Conservation (phyloP, 345 rosid species). For the Hypericum perforatum region DNA sequence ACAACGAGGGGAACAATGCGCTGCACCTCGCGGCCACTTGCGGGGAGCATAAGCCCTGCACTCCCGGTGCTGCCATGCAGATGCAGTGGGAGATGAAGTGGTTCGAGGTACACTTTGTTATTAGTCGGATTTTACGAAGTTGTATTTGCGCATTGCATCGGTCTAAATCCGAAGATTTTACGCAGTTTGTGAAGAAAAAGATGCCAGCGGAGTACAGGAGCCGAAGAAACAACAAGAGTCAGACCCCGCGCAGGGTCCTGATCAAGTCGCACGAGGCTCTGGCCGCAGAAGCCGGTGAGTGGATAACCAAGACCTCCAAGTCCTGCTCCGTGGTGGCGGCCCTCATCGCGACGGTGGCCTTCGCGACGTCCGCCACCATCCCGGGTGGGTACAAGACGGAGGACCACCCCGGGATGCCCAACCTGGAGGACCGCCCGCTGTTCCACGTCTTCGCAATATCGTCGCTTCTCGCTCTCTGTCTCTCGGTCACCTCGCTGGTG, state of each 20-base stretch:
- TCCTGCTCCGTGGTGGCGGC: constrained; percentile 11
- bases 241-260: constrained; percentile 2
- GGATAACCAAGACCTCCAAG: constrained; percentile 14
- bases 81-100: constrained; percentile 66
- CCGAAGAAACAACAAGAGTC: too few relatives aligned
- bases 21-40: constrained; percentile 42
- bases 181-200: too few relatives aligned
- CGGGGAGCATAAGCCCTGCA: constrained; percentile 36
- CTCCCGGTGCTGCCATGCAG: constrained; percentile 42
- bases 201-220: too few relatives aligned
- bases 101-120: constrained; percentile 31
- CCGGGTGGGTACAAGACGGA: constrained; percentile 11
- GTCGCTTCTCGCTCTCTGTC: constrained; percentile 15
- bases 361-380: constrained; percentile 8
- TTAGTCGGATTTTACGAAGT: too few relatives aligned
- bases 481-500: constrained; percentile 14
- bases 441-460: constrained; percentile 6
- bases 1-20: constrained; percentile 34
- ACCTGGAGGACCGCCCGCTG: background rate
- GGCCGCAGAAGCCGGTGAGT: constrained; percentile 7
- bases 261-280: background rate
- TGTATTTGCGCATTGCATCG: too few relatives aligned
- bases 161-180: too few relatives aligned
- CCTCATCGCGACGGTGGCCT: constrained; percentile 7
- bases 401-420: constrained; percentile 3